phyloP scores from a whole-genome alignment of 164 flowering plant species.

The Sextonia rubra region DNA sequence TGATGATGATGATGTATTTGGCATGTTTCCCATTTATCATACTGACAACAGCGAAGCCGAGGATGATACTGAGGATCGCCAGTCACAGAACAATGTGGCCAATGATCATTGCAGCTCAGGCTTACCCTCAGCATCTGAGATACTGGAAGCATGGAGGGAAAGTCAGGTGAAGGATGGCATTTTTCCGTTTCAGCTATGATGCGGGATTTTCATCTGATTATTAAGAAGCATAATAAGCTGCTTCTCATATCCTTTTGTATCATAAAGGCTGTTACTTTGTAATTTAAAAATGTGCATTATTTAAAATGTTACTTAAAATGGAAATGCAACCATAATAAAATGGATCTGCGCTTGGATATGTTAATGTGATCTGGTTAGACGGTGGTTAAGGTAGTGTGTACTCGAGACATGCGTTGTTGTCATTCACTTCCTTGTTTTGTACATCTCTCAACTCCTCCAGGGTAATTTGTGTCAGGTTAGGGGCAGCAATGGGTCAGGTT shows the following conservation, averaged over 20 bases:
- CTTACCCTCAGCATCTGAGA: slow-evolving; percentile 60
- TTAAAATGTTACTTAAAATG: too few species aligned
- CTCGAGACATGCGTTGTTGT: too few species aligned
- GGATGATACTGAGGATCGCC: neutral
- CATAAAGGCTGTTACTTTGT: neutral
- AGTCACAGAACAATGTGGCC: slow-evolving; percentile 8
- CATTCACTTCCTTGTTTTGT: too few species aligned
- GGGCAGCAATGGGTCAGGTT: too few species aligned
- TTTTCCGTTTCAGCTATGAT: slow-evolving; percentile 15
- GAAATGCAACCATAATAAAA: too few species aligned
- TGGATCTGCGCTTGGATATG: too few species aligned
- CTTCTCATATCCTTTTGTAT: neutral
- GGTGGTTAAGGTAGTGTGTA: too few species aligned
- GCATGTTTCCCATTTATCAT: neutral
- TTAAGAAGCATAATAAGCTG: neutral
- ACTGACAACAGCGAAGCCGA: slow-evolving; percentile 1
- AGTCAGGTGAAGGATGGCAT: slow-evolving; percentile 41
- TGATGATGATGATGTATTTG: neutral
- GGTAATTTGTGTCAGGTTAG: too few species aligned
- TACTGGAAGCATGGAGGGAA: slow-evolving; percentile 59
- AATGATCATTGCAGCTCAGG: neutral
- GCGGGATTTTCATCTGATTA: neutral
- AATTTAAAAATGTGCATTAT: too few species aligned
- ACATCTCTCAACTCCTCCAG: too few species aligned
- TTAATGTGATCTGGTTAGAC: too few species aligned